phyloP scores from a whole-genome alignment of 108 stramenopile genomes.

The Nannochloropsis salina region DNA sequence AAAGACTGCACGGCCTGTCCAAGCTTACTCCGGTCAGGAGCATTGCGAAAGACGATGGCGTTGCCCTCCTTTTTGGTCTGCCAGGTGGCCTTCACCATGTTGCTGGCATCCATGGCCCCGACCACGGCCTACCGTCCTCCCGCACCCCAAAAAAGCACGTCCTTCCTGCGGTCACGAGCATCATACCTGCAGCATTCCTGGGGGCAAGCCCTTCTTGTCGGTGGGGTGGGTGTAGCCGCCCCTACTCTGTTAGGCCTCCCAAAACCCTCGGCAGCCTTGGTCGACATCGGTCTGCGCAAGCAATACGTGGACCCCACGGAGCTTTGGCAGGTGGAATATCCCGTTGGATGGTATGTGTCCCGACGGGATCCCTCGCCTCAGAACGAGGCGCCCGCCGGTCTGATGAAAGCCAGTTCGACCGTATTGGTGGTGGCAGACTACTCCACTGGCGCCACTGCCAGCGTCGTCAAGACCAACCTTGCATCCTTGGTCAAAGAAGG shows the following conservation, averaged over 20 bases:
- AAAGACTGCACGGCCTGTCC: too few relatives aligned
- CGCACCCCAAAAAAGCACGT: background rate
- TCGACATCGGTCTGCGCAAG: background rate
- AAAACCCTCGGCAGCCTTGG: background rate
- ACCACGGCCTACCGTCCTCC: background rate
- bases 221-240: background rate
- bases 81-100: too few relatives aligned
- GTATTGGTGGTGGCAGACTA: background rate
- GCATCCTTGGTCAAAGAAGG: background rate
- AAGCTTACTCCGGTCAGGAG: too few relatives aligned
- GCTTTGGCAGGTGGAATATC: background rate
- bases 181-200: background rate
- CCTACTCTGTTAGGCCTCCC: background rate
- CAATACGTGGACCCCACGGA: background rate
- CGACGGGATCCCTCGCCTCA: background rate
- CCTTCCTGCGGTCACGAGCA: background rate
- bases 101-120: too few relatives aligned
- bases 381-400: background rate
- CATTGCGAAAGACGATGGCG: too few relatives aligned
- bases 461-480: background rate
- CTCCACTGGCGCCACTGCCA: background rate
- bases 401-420: background rate
- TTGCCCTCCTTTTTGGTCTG: too few relatives aligned
- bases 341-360: background rate
- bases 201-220: background rate